Base-by-base conservation (phyloP, 495 filamentous ascomycete species). In the Patellaria atrata region DNA sequence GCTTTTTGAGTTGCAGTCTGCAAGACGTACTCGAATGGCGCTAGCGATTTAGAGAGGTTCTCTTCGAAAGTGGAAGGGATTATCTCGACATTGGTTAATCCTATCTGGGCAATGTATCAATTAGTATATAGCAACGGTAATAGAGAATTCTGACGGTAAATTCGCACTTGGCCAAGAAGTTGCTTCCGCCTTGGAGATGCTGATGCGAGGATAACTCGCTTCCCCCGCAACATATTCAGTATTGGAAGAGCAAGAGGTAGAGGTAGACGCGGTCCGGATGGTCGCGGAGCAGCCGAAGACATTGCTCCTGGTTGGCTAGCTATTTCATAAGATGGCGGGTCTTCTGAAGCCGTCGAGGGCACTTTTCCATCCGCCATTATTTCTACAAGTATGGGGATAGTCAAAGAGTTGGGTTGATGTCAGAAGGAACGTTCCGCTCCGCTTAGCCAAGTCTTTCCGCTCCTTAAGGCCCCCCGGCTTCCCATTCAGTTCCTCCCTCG, bases 1-100 rank as follows among this genome's bases (percentile, higher is more conserved):
- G 75, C 75, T 54, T 96, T 97, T 45, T 76, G 71, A 2, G 67
- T 71, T 1, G 89, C 91, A 10, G 91, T 97, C 20, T 73, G 69
- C 1, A 86, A 66, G 4, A 94, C 89, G 63, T 97, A 97, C 51
- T 85, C 82, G 52, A 84, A 82, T 0, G 89, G 80, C 1, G 70
- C 65, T 29, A 83, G 69, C n/a, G 61, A 58, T 49, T 94, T 93
- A 41, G 79, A 68, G 24, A 87, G 70, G 62, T 93, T 65, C 57
- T 96, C 87, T 23, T 76, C 73, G 28, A 78, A 71, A 38, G 63
- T 71, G 24, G 82, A 91, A 23, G 89, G 82, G 43, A 78, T 65
- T 48, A 93, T 67, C 41, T 93, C 82, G 57, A 93, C 55, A 50
- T 78, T 71, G 21, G 65, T 63, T 4, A 92, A 69, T 43, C 80